phyloP scores from a whole-genome alignment of 1,139 yeast genomes.

The Kodamaea derodonti region DNA sequence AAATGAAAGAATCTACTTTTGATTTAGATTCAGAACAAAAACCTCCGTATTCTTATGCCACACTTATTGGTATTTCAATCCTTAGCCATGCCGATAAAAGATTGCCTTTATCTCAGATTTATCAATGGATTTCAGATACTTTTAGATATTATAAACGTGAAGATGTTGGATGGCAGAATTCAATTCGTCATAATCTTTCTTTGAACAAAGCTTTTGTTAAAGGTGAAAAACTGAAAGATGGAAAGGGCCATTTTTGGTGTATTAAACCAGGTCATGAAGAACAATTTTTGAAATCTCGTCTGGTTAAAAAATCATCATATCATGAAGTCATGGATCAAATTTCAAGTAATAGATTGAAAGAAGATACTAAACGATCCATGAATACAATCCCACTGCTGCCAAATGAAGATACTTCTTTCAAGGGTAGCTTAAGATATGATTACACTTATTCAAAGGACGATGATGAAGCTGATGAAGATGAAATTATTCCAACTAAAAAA shows the following conservation, averaged over 20 bases:
- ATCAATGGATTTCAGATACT: slow-evolving; percentile 87
- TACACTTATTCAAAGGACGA: slow-evolving; percentile 5
- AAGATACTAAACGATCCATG: slow-evolving; percentile 17
- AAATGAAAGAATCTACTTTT: slow-evolving; percentile 27
- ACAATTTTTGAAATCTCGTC: slow-evolving; percentile 68
- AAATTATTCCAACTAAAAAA: slow-evolving; percentile 16
- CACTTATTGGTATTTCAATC: slow-evolving; percentile 90
- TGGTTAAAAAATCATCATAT: slow-evolving; percentile 42
- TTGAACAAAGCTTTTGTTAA: slow-evolving; percentile 85
- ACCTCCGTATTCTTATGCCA: slow-evolving; percentile 94
- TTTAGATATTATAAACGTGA: slow-evolving; percentile 79
- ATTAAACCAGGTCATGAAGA: slow-evolving; percentile 80
- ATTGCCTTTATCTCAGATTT: slow-evolving; percentile 85
- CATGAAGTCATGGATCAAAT: slow-evolving; percentile 47
- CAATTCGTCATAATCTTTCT: slow-evolving; percentile 81
- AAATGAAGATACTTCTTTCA: slow-evolving; percentile 11
- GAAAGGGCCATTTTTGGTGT: slow-evolving; percentile 97
- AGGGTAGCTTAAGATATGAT: slow-evolving; percentile 2
- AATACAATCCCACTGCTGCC: slow-evolving; percentile 36
- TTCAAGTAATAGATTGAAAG: slow-evolving; percentile 10
- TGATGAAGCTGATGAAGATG: slow-evolving; percentile 8
- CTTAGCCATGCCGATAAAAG: slow-evolving; percentile 75
- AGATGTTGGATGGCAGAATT: slow-evolving; percentile 94
- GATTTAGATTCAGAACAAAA: slow-evolving; percentile 50
- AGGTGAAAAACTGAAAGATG: slow-evolving; percentile 89